Percentiles rank a stretch among this genome's conserved stretches.
phyloP scores from a whole-genome alignment of 306 rosid species.

The Albizia julibrissin region DNA sequence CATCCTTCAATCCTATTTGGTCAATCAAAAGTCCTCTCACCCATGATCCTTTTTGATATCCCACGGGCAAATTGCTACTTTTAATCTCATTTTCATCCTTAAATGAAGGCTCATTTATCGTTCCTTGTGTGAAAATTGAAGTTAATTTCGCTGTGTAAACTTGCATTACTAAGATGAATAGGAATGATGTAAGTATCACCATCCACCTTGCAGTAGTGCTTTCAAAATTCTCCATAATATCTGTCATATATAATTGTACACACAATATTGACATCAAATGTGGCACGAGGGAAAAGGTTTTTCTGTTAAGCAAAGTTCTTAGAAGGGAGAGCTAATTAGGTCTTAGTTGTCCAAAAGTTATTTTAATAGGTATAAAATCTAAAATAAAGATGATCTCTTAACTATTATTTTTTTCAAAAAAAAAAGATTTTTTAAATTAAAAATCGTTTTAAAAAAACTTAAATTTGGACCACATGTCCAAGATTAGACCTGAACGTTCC shows the following conservation, averaged over 20 bases:
- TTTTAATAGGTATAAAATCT: too few relatives aligned
- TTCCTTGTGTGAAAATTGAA: not conserved
- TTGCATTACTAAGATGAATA: not conserved
- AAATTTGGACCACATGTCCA: too few relatives aligned
- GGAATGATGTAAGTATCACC: not conserved
- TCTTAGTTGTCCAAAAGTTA: too few relatives aligned
- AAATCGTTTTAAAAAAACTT: too few relatives aligned
- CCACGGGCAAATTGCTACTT: not conserved
- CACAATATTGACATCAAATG: not conserved
- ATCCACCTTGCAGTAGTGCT: not conserved
- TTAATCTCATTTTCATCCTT: conserved; percentile 23
- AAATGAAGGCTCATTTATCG: conserved; percentile 18
- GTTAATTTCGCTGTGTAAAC: not conserved
- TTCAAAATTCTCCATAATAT: not conserved
- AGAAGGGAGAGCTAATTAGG: too few relatives aligned
- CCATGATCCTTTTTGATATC: not conserved
- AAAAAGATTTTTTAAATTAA: too few relatives aligned
- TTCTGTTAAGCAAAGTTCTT: too few relatives aligned
- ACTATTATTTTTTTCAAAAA: too few relatives aligned
- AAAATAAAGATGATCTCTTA: too few relatives aligned
- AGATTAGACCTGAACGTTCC: too few relatives aligned
- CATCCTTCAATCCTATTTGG: not conserved
- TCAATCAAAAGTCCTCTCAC: not conserved
- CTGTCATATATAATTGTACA: not conserved
- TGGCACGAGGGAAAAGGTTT: not conserved